Evolutionary conservation across 345 rosid genomes (phyloP).

Genomic region (Cochlearia excelsa): DNA sequence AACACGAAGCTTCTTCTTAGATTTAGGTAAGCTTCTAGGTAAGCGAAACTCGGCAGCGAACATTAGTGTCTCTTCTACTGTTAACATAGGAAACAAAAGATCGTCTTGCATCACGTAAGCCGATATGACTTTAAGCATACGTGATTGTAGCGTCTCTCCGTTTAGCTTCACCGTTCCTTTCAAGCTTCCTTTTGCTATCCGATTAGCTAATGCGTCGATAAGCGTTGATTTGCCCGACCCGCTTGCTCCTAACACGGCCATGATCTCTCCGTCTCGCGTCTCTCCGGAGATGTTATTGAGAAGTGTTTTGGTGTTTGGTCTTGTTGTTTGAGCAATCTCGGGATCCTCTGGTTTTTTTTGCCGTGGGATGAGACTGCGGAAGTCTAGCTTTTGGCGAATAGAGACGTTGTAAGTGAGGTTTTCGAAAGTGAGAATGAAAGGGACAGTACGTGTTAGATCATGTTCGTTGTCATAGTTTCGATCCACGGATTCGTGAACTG

Average conservation of each 20-base stretch:
- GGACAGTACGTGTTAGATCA: conserved; percentile 43
- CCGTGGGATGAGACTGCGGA: conserved; percentile 40
- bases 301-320: conserved; percentile 55
- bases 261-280: conserved; percentile 83
- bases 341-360: conserved; percentile 31
- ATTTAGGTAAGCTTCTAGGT: conserved; percentile 70
- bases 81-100: conserved; percentile 80
- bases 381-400: conserved; percentile 44
- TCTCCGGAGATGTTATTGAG: conserved; percentile 85
- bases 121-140: conserved; percentile 80
- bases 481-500: conserved; percentile 50
- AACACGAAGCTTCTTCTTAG: conserved; percentile 74
- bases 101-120: conserved; percentile 98
- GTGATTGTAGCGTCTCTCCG: conserved; percentile 70
- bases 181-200: conserved; percentile 79
- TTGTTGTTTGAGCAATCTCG: conserved; percentile 40
- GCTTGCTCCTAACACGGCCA: conserved; percentile 92
- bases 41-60: conserved; percentile 91
- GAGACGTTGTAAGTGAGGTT: conserved; percentile 77
- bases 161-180: conserved; percentile 68
- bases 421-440: conserved; percentile 70
- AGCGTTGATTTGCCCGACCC: conserved; percentile 94
- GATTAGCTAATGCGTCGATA: conserved; percentile 79
- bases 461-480: conserved; percentile 24
- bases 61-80: conserved; percentile 92